These are phyloP conservation scores for Ophiobolus disseminans DNA, from an alignment of 2,329 filamentous ascomycete genomes.

Conservation along the genomic window DNA sequence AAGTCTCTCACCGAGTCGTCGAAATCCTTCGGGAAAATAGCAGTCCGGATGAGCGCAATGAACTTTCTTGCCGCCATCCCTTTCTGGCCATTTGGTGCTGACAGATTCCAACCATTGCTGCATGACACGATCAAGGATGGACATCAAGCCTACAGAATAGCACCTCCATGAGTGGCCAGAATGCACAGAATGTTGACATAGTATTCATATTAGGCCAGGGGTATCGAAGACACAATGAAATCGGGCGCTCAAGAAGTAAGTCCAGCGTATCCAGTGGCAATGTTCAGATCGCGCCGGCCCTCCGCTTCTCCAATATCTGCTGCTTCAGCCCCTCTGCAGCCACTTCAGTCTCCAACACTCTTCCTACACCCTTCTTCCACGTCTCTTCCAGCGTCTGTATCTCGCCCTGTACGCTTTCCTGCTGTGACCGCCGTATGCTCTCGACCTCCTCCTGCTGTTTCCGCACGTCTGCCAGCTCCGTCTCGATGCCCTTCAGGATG, in stretches of 20 bases:
- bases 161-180: no score
- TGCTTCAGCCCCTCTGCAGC: conserved; percentile 73
- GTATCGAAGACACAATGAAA: conserved; percentile 1
- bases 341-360: conserved; percentile 84
- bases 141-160: no score
- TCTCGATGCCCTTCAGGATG: conserved; percentile 72
- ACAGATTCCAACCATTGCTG: no score
- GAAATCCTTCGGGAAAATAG: no score
- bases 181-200: no score
- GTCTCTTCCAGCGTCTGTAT: conserved; percentile 74
- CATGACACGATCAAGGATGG: no score
- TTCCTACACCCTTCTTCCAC: conserved; percentile 80
- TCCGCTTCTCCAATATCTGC: conserved; percentile 45
- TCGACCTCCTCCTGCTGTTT: conserved; percentile 77
- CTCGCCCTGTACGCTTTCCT: conserved; percentile 76
- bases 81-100: no score
- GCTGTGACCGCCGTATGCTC: conserved; percentile 69
- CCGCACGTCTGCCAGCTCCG: conserved; percentile 72
- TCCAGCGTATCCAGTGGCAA: no score
- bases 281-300: conserved; percentile 41
- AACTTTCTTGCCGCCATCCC: no score
- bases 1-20: no score
- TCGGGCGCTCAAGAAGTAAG: not conserved
- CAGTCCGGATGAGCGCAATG: no score
- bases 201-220: not conserved